Percentiles rank a stretch among this genome's conserved stretches.
Evolutionary conservation across 2,329 filamentous ascomycete species (phyloP).

Genomic region (Cladosporium sp.): DNA sequence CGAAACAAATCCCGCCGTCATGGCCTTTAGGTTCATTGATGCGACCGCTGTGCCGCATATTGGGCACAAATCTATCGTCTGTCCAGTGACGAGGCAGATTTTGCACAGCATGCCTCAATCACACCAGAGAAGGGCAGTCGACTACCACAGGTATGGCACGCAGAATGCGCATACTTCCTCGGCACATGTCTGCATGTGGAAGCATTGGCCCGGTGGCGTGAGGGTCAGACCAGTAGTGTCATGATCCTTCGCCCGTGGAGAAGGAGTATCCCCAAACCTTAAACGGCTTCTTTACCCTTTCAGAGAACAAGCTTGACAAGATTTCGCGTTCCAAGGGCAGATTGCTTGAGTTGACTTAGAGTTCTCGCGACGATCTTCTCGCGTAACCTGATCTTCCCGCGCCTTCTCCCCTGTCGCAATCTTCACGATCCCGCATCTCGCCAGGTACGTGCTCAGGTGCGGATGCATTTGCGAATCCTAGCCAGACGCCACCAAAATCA

Average conservation of each 20-base stretch:
- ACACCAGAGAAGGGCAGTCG: not conserved
- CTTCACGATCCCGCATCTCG: no score
- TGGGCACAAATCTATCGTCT: not conserved
- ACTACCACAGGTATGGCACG: not conserved
- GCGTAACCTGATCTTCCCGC: no score
- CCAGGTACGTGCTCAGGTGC: no score
- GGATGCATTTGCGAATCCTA: no score
- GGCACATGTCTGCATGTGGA: not conserved
- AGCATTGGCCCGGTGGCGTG: not conserved
- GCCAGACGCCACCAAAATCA: no score
- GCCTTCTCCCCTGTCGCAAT: no score
- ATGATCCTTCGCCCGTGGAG: not conserved
- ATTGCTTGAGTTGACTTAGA: no score
- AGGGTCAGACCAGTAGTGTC: not conserved
- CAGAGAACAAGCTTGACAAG: not conserved
- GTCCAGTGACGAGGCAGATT: not conserved
- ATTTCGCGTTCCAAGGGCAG: not conserved
- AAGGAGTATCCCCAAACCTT: not conserved
- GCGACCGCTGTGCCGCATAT: not conserved
- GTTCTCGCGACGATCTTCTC: no score
- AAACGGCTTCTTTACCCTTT: not conserved
- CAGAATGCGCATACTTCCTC: not conserved
- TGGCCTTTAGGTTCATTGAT: not conserved
- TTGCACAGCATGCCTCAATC: not conserved
- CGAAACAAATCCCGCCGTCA: not conserved